Base-by-base conservation (phyloP, 257 asterid genomes). In the Solanum piurae region DNA sequence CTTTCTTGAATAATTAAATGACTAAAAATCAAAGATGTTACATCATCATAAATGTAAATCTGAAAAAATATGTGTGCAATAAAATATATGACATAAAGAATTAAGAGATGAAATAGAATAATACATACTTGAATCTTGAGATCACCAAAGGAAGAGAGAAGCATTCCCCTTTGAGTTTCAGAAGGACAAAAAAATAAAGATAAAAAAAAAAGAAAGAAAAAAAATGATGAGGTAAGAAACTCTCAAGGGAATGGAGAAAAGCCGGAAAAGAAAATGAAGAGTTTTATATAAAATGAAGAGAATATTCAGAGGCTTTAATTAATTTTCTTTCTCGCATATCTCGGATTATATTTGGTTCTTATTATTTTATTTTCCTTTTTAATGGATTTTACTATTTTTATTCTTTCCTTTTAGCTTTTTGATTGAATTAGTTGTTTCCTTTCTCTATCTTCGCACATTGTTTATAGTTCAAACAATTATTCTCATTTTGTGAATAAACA, bases 231-330 rank as follows among this genome's bases (percentile, higher is more conserved):
- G 20, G 42, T 80, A 49, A 29, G 88, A 86, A 86, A 86, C 72
- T 86, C 88, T 49, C 88, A 34, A 73, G 88, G 88, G 84, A 86
- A 86, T 86, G 88, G 25, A 46, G 74, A 49, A 72, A 29, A 31
- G 33, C 52, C n/a, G 23, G 46, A 85, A 68, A 46, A 14, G 84
- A 31, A 37, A 71, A 31, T 37, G 33, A 20, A 46, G 52, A 33
- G 46, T 58, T 49, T 55, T 33, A 75, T 36, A 72, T 82, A 71
- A 72, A 46, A 33, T 29, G 29, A 25, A 49, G 38, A 73, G 46
- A 86, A 29, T 49, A 82, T 49, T 82, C 18, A 31, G 66, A 33
- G 44, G 86, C 40, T 49, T 82, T 82, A 49, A 82, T 82, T 18
- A 82, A 49, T 49, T 49, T 49, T 29, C 9, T 49, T 52, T 10